A percentile compares a stretch with the other conserved stretches of the same genome.
These are phyloP conservation scores for Dothistroma septosporum DNA, from an alignment of 2,329 filamentous ascomycete species.

Conservation along the genomic window DNA sequence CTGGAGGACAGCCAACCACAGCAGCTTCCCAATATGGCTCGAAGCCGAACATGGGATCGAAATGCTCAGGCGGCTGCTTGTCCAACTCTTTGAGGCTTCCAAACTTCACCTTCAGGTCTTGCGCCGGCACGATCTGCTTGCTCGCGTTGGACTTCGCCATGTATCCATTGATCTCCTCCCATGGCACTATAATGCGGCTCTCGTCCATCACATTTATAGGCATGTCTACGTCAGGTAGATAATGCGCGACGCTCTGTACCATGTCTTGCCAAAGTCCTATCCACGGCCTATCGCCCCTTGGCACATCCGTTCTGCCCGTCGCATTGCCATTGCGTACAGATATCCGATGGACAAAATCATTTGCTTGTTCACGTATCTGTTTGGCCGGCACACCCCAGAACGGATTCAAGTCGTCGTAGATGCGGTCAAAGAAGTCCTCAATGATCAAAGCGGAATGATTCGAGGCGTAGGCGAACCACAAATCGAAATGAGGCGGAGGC, in stretches of 20 bases:
- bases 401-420: constrained; percentile 48
- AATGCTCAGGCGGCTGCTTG: constrained; percentile 20
- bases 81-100: constrained; percentile 29
- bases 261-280: constrained; percentile 42
- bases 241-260: constrained; percentile 35
- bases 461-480: constrained; percentile 46
- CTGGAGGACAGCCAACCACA: constrained; percentile 40
- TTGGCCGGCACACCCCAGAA: constrained; percentile 47
- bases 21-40: constrained; percentile 43
- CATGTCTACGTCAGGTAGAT: constrained; percentile 46
- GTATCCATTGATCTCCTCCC: constrained; percentile 43
- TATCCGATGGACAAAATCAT: constrained; percentile 38
- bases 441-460: constrained; percentile 42
- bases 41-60: constrained; percentile 32
- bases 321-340: constrained; percentile 40
- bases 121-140: constrained; percentile 29
- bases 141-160: constrained; percentile 33
- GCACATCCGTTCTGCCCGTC: constrained; percentile 27
- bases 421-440: constrained; percentile 51
- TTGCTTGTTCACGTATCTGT: constrained; percentile 41
- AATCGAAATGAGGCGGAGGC: constrained; percentile 49
- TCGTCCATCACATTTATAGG: constrained; percentile 50
- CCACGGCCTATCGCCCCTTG: constrained; percentile 34
- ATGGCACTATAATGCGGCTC: constrained; percentile 45
- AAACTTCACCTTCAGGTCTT: constrained; percentile 32